Evolutionary conservation across 495 filamentous ascomycete genomes (phyloP).

Genomic region (Sphaerosporella brunnea): DNA sequence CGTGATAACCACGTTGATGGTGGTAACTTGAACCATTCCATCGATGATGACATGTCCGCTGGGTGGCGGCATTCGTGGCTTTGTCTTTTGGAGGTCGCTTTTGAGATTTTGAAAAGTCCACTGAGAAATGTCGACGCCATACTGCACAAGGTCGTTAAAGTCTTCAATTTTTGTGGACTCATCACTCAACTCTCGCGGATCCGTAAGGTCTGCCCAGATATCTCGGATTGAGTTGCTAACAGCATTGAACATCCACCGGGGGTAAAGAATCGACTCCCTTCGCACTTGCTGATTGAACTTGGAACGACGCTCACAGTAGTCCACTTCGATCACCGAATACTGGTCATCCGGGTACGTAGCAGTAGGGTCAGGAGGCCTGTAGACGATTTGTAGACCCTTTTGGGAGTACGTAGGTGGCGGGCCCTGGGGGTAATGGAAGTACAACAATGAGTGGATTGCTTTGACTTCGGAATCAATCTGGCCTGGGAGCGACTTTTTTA

Average conservation of each 20-base stretch:
- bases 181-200: not conserved
- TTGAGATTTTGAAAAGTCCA: slow-evolving; percentile 2
- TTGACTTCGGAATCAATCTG: slow-evolving; percentile 16
- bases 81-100: slow-evolving; percentile 4
- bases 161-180: not conserved
- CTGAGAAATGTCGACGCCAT: slow-evolving; percentile 2
- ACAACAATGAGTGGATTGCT: slow-evolving; percentile 14
- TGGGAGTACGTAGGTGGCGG: slow-evolving; percentile 19
- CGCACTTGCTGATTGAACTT: not conserved
- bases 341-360: not conserved
- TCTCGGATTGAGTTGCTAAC: not conserved
- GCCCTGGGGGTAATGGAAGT: slow-evolving; percentile 20
- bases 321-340: not conserved
- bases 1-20: slow-evolving; percentile 15
- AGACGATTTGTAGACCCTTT: slow-evolving; percentile 9
- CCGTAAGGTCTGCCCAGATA: not conserved
- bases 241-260: slow-evolving; percentile 5
- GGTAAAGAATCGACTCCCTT: not conserved
- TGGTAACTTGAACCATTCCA: slow-evolving; percentile 20
- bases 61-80: slow-evolving; percentile 13
- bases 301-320: not conserved
- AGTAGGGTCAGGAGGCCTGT: not conserved
- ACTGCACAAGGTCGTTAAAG: slow-evolving; percentile 3
- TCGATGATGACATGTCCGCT: slow-evolving; percentile 19
- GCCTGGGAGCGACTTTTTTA: slow-evolving; percentile 8